Evolutionary conservation across 139 green algal genomes (phyloP).

Genomic region (Chlamydomonas incerta): DNA sequence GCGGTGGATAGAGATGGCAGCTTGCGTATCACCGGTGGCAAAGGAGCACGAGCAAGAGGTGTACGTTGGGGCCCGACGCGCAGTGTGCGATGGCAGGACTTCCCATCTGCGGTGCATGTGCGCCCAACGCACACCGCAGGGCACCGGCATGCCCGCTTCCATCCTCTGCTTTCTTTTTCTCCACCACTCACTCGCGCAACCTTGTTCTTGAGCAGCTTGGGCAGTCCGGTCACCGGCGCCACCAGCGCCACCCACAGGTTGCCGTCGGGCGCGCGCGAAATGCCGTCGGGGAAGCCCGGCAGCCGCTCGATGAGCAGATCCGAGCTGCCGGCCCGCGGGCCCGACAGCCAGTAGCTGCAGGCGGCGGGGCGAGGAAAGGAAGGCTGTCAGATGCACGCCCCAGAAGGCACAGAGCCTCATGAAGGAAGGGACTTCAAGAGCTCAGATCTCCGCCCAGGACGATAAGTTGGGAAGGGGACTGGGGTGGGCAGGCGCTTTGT

Average conservation of each 20-base stretch:
- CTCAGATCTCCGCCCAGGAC: too few relatives aligned
- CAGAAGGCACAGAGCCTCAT: too few relatives aligned
- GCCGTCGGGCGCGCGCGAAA: slow-evolving; percentile 57
- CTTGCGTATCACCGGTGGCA: too few relatives aligned
- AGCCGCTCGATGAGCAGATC: slow-evolving; percentile 70
- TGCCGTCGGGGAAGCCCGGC: slow-evolving; percentile 81
- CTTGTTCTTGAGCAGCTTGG: slow-evolving; percentile 12
- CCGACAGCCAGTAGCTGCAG: slow-evolving; percentile 70
- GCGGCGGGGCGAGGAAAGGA: background rate
- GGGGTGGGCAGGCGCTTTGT: too few relatives aligned
- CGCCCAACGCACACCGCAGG: background rate
- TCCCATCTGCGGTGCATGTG: background rate
- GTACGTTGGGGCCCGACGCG: too few relatives aligned
- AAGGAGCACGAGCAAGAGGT: too few relatives aligned
- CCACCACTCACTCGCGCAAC: background rate
- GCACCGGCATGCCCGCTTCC: background rate
- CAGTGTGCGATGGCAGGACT: too few relatives aligned
- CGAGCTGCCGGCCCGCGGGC: slow-evolving; percentile 60
- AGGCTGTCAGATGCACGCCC: too few relatives aligned
- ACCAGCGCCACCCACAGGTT: slow-evolving; percentile 40
- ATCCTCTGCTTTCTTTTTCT: background rate
- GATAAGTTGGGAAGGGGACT: too few relatives aligned
- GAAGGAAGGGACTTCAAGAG: too few relatives aligned
- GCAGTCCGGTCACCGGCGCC: background rate
- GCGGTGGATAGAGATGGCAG: too few relatives aligned